Base-by-base conservation (phyloP, 2,329 filamentous ascomycete genomes). In the Diaporthe citrichinensis region DNA sequence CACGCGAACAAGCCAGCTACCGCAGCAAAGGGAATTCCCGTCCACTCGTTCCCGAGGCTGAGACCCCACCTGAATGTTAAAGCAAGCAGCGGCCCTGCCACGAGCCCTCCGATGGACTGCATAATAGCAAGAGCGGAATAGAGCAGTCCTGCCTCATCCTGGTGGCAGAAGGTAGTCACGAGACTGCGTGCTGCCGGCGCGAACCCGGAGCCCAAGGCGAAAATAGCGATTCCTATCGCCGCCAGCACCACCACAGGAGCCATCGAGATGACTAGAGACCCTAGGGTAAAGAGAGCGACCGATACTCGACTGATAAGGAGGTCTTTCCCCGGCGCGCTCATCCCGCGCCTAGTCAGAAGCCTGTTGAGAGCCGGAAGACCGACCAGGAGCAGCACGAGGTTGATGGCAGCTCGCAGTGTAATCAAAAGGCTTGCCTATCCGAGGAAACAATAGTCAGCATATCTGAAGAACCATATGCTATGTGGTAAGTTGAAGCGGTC, bases 1-100 rank as follows among this genome's bases (percentile, higher is more conserved):
- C 57, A 62, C 1, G 69, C 69, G 34, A 72, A 72, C 28, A 72
- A 72, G n/a, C 41, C 69, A 39, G 69, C 69, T n/a, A 72, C 55
- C n/a, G 58, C 31, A 39, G 69, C 46, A 53, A 72, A 72, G 8
- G 69, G 69, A 4, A 62, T 53, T 14, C 69, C 41, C 41, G 55
- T 72, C 69, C 57, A 72, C 41, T 53, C 41, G 14, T 20, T 14
- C 15, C 69, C 69, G 44, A 72, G 69, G 31, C 69, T 61, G 51
- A 72, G 69, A 23, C 69, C 69, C 69, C 41, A 72, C 20, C 69
- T 44, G n/a, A 72, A 72, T 9, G 69, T 61, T 5, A 62, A 4
- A 9, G 69, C 44, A 23, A 72, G 57, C 44, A 72, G 34, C 15
- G 69, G 69, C 14, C 57, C 69, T 51, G 69, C 69, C 25, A 72